These are phyloP conservation scores for Garcia nutans DNA, from an alignment of 345 rosid genomes.

Conservation along the genomic window DNA sequence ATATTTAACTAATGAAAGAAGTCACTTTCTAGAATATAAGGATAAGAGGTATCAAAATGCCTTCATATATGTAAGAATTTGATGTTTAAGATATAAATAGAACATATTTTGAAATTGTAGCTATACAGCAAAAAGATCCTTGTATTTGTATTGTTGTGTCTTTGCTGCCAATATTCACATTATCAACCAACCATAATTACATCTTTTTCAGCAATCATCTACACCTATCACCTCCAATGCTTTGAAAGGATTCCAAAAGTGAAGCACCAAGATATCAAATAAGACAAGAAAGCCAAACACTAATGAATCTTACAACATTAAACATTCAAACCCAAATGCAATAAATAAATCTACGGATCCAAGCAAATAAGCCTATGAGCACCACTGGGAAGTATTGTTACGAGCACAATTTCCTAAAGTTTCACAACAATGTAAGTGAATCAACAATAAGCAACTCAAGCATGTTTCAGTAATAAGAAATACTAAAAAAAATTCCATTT, in stretches of 20 bases:
- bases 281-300: background rate
- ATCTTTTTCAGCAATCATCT: slow-evolving; percentile 3
- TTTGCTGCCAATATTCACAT: background rate
- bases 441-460: background rate
- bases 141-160: background rate
- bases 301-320: background rate
- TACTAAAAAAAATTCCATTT: background rate
- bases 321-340: background rate
- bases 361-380: background rate
- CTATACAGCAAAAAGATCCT: background rate
- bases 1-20: background rate
- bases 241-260: background rate
- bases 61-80: background rate
- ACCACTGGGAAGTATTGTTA: background rate
- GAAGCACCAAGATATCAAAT: background rate
- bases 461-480: background rate
- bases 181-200: background rate
- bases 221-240: slow-evolving; percentile 1
- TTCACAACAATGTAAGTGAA: background rate
- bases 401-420: background rate
- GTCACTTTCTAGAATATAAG: background rate
- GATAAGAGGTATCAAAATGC: background rate
- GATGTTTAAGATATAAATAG: background rate
- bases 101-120: background rate
- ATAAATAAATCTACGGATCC: background rate